These are phyloP conservation scores for Spergularia bocconei DNA, from an alignment of 148 eudicot species.

Conservation along the genomic window DNA sequence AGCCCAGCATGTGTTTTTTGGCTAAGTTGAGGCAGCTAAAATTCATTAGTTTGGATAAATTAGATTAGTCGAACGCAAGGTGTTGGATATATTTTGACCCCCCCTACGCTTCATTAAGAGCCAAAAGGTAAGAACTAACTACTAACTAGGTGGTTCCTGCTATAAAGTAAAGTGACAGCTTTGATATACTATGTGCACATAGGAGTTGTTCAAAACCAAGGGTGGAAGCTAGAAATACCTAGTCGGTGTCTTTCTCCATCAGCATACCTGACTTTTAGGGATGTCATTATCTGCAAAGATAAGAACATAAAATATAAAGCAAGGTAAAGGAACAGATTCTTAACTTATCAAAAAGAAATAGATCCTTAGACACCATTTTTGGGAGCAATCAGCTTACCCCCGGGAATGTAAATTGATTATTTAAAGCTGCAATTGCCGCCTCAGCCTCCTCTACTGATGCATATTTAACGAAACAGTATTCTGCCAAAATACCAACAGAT, in stretches of 20 bases:
- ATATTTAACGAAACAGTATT: constrained; percentile 81
- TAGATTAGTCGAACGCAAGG: background rate
- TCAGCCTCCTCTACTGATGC: constrained; percentile 67
- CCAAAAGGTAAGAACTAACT: background rate
- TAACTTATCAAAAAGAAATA: background rate
- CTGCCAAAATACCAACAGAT: constrained; percentile 35
- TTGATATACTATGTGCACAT: background rate
- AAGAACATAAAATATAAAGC: constrained; percentile 5
- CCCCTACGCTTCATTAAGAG: background rate
- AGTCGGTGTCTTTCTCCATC: constrained; percentile 67
- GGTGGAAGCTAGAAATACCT: constrained; percentile 34
- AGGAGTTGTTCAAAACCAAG: background rate
- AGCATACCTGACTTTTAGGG: constrained; percentile 79
- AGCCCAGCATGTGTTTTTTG: too few species aligned
- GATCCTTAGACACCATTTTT: background rate
- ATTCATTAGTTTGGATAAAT: too few species aligned
- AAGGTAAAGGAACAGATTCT: background rate
- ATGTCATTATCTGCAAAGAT: constrained; percentile 41
- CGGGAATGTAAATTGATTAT: constrained; percentile 53
- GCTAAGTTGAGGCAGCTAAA: too few species aligned
- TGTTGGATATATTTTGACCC: background rate
- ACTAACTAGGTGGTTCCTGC: background rate
- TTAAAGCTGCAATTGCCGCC: constrained; percentile 59
- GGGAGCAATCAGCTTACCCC: constrained; percentile 48
- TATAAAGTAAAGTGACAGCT: background rate